Percentiles rank a stretch among this genome's conserved stretches.
Conservation (phyloP, 495 filamentous ascomycete species). For the Neurospora sp. region DNA sequence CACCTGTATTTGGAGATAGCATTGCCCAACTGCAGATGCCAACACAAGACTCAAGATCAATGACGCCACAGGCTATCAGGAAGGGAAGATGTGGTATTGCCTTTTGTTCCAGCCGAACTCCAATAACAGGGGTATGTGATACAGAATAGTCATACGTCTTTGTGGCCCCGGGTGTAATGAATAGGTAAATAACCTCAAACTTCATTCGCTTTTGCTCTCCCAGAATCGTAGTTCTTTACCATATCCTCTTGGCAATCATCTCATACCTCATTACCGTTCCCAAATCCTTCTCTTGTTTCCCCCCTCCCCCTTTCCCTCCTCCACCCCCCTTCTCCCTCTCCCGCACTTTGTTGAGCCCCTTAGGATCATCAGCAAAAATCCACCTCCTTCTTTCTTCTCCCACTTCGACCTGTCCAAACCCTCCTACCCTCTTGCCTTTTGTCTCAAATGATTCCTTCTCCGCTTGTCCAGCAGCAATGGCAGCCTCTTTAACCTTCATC, state of each 20-base stretch:
- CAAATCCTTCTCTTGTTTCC: constrained; percentile 57
- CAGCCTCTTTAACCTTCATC: constrained; percentile 64
- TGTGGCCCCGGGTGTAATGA: not conserved
- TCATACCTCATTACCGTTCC: constrained; percentile 21
- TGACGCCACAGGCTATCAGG: not conserved
- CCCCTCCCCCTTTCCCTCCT: constrained; percentile 65
- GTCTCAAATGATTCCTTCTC: constrained; percentile 50
- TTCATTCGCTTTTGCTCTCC: not conserved
- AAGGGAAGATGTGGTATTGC: not conserved
- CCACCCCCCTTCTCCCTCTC: constrained; percentile 70
- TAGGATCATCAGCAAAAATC: constrained; percentile 81
- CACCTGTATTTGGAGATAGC: not conserved
- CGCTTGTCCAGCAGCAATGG: constrained; percentile 33
- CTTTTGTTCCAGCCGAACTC: not conserved
- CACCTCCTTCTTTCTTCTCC: constrained; percentile 75
- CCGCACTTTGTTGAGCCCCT: constrained; percentile 53
- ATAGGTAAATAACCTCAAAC: not conserved
- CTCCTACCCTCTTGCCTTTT: constrained; percentile 62
- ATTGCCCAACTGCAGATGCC: not conserved
- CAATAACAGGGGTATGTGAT: not conserved
- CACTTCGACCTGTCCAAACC: constrained; percentile 76
- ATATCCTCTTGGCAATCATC: constrained; percentile 90
- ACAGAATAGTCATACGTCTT: not conserved
- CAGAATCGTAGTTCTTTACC: constrained; percentile 33
- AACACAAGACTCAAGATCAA: not conserved